A percentile compares a stretch with the other conserved stretches of the same genome.
These are phyloP conservation scores for Fusarium tricinctum DNA, from an alignment of 2,329 filamentous ascomycete species.

Conservation along the genomic window DNA sequence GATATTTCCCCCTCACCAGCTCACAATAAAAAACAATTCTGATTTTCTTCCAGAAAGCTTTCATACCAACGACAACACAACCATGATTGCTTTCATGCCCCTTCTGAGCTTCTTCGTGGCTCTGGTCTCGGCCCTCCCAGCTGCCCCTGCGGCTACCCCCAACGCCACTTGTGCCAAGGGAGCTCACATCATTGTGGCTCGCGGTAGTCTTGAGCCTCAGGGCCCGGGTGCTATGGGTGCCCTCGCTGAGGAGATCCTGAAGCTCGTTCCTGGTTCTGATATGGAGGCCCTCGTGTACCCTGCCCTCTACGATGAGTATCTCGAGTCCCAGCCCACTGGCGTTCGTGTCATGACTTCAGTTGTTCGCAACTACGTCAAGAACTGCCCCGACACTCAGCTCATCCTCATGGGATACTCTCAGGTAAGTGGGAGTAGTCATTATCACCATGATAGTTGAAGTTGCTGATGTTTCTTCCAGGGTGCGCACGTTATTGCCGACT, in stretches of 20 bases:
- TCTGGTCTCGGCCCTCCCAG: conserved; percentile 6
- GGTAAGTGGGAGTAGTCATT: neutral
- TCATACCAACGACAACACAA: neutral
- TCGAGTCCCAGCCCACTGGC: conserved; percentile 38
- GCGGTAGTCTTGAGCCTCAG: conserved; percentile 39
- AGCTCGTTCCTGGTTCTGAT: conserved; percentile 32
- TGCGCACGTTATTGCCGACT: conserved; percentile 29
- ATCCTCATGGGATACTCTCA: conserved; percentile 43
- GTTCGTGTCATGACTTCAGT: conserved; percentile 24
- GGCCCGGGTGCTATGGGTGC: conserved; percentile 39
- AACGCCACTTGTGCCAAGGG: conserved; percentile 27
- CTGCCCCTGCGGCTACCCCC: neutral
- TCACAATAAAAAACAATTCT: conserved; percentile 2
- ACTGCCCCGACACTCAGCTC: conserved; percentile 36
- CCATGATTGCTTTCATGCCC: conserved; percentile 28
- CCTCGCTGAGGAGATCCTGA: conserved; percentile 20
- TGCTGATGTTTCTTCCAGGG: conserved; percentile 12
- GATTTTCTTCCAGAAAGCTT: neutral
- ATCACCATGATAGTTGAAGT: accelerated
- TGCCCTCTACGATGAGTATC: conserved; percentile 35
- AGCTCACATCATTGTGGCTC: conserved; percentile 41
- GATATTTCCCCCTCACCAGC: neutral
- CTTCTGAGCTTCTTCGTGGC: conserved; percentile 11
- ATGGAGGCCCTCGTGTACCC: conserved; percentile 43
- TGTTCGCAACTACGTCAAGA: conserved; percentile 23